A percentile compares a stretch with the other conserved stretches of the same genome.
Evolutionary conservation across 202 grass and related monocot species (phyloP).

Genomic region (Setaria italica): DNA sequence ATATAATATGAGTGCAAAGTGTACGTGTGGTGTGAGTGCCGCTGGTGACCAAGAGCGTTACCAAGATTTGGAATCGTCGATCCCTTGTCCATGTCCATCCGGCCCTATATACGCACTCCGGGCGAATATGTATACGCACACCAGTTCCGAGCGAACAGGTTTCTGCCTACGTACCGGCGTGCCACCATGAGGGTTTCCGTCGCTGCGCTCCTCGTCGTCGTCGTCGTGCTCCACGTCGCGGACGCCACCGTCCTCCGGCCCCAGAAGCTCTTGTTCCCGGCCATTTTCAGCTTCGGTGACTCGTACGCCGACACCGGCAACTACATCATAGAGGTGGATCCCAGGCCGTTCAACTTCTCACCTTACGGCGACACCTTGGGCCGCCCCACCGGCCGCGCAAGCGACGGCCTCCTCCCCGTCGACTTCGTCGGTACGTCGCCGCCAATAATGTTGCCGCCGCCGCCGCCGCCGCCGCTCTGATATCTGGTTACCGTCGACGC

Average conservation of each 20-base stretch:
- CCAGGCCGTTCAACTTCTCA: neutral
- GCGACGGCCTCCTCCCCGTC: conserved; percentile 44
- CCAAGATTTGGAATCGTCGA: neutral
- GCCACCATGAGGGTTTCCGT: neutral
- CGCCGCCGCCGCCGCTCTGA: neutral
- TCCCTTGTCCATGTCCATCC: neutral
- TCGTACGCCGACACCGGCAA: conserved; percentile 57
- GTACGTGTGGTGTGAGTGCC: neutral
- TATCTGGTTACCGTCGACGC: neutral
- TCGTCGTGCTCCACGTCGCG: neutral
- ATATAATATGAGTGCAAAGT: neutral
- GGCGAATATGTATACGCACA: neutral
- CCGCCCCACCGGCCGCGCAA: conserved; percentile 46
- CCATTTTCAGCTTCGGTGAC: conserved; percentile 57
- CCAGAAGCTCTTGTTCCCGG: neutral
- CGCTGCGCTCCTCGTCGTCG: neutral
- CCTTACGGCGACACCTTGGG: conserved; percentile 49
- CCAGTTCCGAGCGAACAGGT: neutral
- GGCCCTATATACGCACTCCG: neutral
- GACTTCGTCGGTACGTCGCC: conserved; percentile 48
- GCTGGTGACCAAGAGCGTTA: too few relatives aligned
- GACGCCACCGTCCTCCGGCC: neutral
- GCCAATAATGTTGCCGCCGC: too few relatives aligned
- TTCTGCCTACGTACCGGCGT: neutral
- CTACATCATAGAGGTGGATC: neutral